phyloP scores from a whole-genome alignment of 805 yeast genomes.

The Myxozyma mucilagina region DNA sequence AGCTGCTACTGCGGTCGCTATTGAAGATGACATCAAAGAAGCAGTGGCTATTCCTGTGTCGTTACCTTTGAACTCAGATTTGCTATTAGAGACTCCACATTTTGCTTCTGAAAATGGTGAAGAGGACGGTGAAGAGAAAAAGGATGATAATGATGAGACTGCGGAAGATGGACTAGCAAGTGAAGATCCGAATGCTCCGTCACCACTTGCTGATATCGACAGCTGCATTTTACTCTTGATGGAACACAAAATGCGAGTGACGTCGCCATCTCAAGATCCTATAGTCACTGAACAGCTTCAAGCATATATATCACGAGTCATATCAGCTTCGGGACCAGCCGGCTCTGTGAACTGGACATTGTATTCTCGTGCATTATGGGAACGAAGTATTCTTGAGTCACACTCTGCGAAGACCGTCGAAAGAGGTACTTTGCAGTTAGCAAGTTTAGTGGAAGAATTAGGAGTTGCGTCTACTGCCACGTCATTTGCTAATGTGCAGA shows the following conservation, averaged over 20 bases:
- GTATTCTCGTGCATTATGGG: slow-evolving; percentile 84
- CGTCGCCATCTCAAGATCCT: slow-evolving; percentile 63
- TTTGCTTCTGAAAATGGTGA: slow-evolving; percentile 49
- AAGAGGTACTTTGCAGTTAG: slow-evolving; percentile 91
- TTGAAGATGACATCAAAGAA: slow-evolving; percentile 24
- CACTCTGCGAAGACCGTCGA: slow-evolving; percentile 82
- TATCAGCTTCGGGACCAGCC: slow-evolving; percentile 39
- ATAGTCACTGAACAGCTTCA: slow-evolving; percentile 79
- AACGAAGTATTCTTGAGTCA: slow-evolving; percentile 81
- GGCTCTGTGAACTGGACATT: slow-evolving; percentile 66
- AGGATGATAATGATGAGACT: slow-evolving; percentile 32
- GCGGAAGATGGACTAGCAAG: slow-evolving; percentile 39
- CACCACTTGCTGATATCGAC: slow-evolving; percentile 68
- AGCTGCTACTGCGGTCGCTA: background rate
- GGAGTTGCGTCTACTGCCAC: slow-evolving; percentile 56
- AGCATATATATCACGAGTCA: slow-evolving; percentile 70
- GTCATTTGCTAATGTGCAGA: slow-evolving; percentile 24
- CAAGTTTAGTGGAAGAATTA: slow-evolving; percentile 83
- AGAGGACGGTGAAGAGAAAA: slow-evolving; percentile 37
- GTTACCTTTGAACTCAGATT: slow-evolving; percentile 55
- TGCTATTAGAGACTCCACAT: slow-evolving; percentile 71
- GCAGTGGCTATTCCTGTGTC: slow-evolving; percentile 8
- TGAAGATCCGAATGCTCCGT: slow-evolving; percentile 78
- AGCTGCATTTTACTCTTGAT: slow-evolving; percentile 71
- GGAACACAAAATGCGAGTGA: slow-evolving; percentile 60